A percentile compares a stretch with the other conserved stretches of the same genome.
Evolutionary conservation across 1,284 basidiomycete genomes (phyloP).

Genomic region (Fomitopsis pinicola): DNA sequence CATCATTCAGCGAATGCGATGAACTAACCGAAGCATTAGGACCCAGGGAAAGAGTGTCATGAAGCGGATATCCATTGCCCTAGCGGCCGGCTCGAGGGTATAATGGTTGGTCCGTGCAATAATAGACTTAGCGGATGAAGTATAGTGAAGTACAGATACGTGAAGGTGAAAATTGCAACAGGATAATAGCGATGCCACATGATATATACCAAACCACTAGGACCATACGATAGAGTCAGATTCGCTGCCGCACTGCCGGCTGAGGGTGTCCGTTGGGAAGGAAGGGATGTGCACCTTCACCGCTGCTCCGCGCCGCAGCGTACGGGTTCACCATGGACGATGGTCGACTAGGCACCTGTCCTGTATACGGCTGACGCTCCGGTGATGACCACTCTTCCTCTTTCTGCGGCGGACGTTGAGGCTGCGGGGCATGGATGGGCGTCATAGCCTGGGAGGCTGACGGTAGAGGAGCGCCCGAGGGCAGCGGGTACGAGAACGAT

Average conservation of each 20-base stretch:
- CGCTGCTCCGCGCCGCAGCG: constrained; percentile 42
- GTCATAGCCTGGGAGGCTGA: constrained; percentile 39
- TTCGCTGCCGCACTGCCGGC: constrained; percentile 47
- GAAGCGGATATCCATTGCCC: constrained; percentile 16
- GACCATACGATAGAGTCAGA: constrained; percentile 23
- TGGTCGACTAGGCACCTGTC: constrained; percentile 28
- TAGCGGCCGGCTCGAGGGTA: constrained; percentile 21
- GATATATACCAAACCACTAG: constrained; percentile 16
- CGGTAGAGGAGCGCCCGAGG: constrained; percentile 27
- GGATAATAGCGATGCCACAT: constrained; percentile 13
- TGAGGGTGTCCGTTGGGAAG: constrained; percentile 40
- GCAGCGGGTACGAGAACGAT: constrained; percentile 39
- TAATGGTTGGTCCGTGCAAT: constrained; percentile 25
- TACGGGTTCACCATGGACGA: constrained; percentile 42
- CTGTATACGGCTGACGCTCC: constrained; percentile 21
- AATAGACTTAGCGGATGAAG: constrained; percentile 17
- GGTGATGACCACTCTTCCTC: constrained; percentile 47
- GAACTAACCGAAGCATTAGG: constrained; percentile 1
- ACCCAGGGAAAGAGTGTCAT: constrained; percentile 5
- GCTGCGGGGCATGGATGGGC: constrained; percentile 38
- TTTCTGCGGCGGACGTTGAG: constrained; percentile 33
- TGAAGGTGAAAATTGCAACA: constrained; percentile 13
- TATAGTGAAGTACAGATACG: constrained; percentile 26
- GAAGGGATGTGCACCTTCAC: constrained; percentile 40
- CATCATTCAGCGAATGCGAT: constrained; percentile 1